A percentile compares a stretch with the other conserved stretches of the same genome.
These are phyloP conservation scores for Odontarrhena argentea DNA, from an alignment of 345 rosid genomes.

Conservation along the genomic window DNA sequence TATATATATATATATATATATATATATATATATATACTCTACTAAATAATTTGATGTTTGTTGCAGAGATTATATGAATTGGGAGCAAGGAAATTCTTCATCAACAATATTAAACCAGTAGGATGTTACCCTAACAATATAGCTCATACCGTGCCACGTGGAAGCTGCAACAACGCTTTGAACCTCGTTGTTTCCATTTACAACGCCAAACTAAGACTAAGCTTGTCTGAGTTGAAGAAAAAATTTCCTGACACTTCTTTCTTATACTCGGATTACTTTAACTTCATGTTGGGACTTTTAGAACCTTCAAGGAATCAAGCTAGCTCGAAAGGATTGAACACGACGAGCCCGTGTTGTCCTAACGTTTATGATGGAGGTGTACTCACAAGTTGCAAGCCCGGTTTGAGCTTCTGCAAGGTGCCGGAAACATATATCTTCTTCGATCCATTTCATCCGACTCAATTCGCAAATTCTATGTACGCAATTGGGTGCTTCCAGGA, in stretches of 20 bases:
- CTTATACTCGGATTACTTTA: conserved; percentile 37
- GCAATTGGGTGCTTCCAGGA: conserved; percentile 25
- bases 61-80: conserved; percentile 31
- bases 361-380: conserved; percentile 4
- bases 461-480: conserved; percentile 25
- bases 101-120: conserved; percentile 35
- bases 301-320: conserved; percentile 4
- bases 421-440: conserved; percentile 22
- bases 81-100: conserved; percentile 39
- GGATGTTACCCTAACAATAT: conserved; percentile 38
- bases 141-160: conserved; percentile 17
- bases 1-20: no score
- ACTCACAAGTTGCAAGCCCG: conserved; percentile 6
- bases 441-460: conserved; percentile 35
- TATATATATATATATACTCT: no score
- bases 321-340: conserved; percentile 6
- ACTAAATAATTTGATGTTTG: background rate
- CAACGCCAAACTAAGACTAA: conserved; percentile 25
- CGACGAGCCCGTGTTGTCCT: conserved; percentile 29
- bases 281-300: conserved; percentile 22
- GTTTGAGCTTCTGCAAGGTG: background rate
- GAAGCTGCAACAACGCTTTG: conserved; percentile 30
- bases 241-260: conserved; percentile 12
- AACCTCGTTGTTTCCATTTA: conserved; percentile 17
- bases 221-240: background rate